Evolutionary conservation across 208 protist species (phyloP).

Genomic region (Leishmania major): DNA sequence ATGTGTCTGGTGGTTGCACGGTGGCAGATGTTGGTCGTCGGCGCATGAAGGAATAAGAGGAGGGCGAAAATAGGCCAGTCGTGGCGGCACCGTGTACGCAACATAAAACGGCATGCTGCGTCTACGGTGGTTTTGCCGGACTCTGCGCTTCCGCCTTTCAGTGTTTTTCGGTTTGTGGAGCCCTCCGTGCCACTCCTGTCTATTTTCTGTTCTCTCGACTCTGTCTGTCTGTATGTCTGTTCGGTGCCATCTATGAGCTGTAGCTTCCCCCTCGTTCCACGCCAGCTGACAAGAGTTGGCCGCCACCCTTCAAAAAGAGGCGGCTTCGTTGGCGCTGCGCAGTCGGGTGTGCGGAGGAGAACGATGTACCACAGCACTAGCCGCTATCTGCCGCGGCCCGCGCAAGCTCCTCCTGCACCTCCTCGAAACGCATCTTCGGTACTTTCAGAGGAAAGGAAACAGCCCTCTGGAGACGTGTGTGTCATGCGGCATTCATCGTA

Average conservation of each 20-base stretch:
- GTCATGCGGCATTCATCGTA: neutral
- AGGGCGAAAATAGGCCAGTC: neutral
- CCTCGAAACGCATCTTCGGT: neutral
- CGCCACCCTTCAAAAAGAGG: neutral
- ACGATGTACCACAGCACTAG: neutral
- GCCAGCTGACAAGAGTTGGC: neutral
- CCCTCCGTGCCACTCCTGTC: neutral
- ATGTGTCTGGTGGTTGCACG: neutral
- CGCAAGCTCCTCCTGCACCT: neutral
- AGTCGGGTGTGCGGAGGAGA: neutral
- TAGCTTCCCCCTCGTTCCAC: neutral
- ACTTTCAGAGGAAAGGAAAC: too few relatives aligned
- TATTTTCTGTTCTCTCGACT: neutral
- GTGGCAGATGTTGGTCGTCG: neutral
- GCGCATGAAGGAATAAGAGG: neutral
- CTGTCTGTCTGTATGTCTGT: neutral
- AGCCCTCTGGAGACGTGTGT: neutral
- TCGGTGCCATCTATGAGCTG: neutral
- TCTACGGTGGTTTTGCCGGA: neutral
- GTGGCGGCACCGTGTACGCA: neutral
- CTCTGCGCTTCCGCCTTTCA: neutral
- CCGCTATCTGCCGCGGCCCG: neutral
- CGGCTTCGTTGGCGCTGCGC: neutral
- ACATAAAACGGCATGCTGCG: neutral
- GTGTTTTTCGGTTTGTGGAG: neutral